A percentile compares a stretch with the other conserved stretches of the same genome.
phyloP scores from a whole-genome alignment of 1,284 basidiomycete species.

The Macrocybe sp. region DNA sequence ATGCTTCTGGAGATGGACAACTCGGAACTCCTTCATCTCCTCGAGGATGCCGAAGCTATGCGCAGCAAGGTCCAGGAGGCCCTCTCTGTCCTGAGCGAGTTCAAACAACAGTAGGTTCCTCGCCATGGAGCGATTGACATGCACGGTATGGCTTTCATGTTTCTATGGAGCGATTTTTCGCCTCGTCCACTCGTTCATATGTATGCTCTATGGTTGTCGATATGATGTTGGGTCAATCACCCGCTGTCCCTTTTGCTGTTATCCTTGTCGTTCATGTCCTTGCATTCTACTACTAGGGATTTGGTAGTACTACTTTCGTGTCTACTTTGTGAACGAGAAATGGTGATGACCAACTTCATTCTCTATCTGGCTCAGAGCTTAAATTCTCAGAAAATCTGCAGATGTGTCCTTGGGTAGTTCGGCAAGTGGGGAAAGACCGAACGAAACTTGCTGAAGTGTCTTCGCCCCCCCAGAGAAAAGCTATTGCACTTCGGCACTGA shows the following conservation, averaged over 20 bases:
- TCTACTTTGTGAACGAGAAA: conserved; percentile 57
- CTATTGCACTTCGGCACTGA: no score
- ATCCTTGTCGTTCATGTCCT: conserved; percentile 13
- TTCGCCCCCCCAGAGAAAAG: no score
- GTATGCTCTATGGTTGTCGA: conserved; percentile 17
- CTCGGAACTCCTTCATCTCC: conserved; percentile 79
- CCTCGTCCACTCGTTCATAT: conserved; percentile 33
- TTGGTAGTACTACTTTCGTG: conserved; percentile 51
- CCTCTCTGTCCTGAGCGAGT: conserved; percentile 75
- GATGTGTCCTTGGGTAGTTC: no score
- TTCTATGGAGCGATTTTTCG: conserved; percentile 20
- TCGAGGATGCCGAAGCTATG: conserved; percentile 80
- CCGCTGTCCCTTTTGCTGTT: conserved; percentile 10
- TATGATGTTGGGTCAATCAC: conserved; percentile 18
- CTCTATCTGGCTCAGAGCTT: neutral
- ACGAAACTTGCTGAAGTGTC: no score
- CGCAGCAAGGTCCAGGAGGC: conserved; percentile 88
- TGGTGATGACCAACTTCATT: conserved; percentile 33
- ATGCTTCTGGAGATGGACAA: conserved; percentile 99
- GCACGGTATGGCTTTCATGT: conserved; percentile 7
- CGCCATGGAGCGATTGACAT: conserved; percentile 9
- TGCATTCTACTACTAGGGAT: conserved; percentile 36
- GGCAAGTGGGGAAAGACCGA: no score
- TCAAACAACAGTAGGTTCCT: conserved; percentile 48
- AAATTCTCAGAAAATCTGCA: no score